Percentiles rank a stretch among this genome's conserved stretches.
Conservation (phyloP, 163 green algal genomes). For the Volvox carteri region DNA sequence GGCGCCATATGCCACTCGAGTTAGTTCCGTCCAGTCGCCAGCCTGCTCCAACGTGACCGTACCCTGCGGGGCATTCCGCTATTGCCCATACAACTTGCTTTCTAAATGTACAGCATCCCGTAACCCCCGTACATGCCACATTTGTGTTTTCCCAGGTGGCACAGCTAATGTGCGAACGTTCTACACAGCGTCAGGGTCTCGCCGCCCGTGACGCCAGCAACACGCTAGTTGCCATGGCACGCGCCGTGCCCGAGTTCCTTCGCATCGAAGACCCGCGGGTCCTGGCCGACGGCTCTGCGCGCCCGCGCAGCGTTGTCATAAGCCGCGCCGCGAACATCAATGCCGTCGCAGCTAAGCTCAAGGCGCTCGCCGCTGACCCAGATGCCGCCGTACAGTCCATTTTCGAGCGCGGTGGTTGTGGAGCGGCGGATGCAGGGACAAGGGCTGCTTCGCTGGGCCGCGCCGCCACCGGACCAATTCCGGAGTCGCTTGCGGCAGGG, state of each 20-base stretch:
- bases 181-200: constrained; percentile 5
- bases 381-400: constrained; percentile 1
- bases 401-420: not conserved
- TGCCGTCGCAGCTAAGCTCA: constrained; percentile 36
- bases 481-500: not conserved
- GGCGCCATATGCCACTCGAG: no score
- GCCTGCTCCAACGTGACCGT: no score
- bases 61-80: no score
- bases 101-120: no score
- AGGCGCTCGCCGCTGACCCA: constrained; percentile 40
- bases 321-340: not conserved
- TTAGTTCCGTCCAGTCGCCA: no score
- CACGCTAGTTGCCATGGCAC: constrained; percentile 9
- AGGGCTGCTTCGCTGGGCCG: not conserved
- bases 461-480: not conserved
- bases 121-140: not conserved
- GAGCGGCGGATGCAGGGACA: not conserved
- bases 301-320: constrained; percentile 41
- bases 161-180: constrained; percentile 41
- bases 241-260: constrained; percentile 42
- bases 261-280: constrained; percentile 46
- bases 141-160: not conserved
- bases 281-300: constrained; percentile 41
- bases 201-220: constrained; percentile 27
- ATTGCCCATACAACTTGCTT: no score